These are phyloP conservation scores for Penicillium sp. DNA, from an alignment of 2,329 filamentous ascomycete species.

Conservation along the genomic window DNA sequence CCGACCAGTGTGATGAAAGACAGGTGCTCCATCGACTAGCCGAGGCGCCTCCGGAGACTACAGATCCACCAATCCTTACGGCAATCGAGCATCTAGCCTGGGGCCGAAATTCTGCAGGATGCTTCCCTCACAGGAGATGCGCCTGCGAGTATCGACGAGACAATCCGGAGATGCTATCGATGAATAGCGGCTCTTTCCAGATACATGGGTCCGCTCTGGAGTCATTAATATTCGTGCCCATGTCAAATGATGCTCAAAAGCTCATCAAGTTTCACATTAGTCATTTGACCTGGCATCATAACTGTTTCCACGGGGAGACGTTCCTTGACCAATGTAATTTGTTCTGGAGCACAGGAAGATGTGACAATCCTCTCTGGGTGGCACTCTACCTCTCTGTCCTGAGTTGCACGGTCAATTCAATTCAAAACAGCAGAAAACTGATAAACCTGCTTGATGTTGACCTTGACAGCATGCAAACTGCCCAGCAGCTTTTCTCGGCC, in stretches of 20 bases:
- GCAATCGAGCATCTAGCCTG: slow-evolving; percentile 45
- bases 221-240: slow-evolving; percentile 16
- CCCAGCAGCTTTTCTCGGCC: slow-evolving; percentile 33
- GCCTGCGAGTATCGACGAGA: slow-evolving; percentile 32
- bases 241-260: slow-evolving; percentile 22
- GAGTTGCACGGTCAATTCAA: slow-evolving; percentile 30
- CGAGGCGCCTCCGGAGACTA: slow-evolving; percentile 20
- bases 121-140: slow-evolving; percentile 41
- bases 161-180: slow-evolving; percentile 17
- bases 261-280: slow-evolving; percentile 30
- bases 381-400: slow-evolving; percentile 32
- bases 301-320: slow-evolving; percentile 30
- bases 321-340: slow-evolving; percentile 33
- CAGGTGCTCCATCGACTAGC: slow-evolving; percentile 6
- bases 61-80: slow-evolving; percentile 35
- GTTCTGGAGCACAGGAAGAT: slow-evolving; percentile 30
- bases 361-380: slow-evolving; percentile 32
- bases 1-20: slow-evolving; percentile 11
- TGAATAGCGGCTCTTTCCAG: slow-evolving; percentile 19
- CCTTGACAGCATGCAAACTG: slow-evolving; percentile 29
- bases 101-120: slow-evolving; percentile 42
- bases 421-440: slow-evolving; percentile 30
- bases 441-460: slow-evolving; percentile 24
- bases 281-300: slow-evolving; percentile 33
- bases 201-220: slow-evolving; percentile 16